These are phyloP conservation scores for Boletellus deceptivus DNA, from an alignment of 1,284 basidiomycete genomes.

Conservation along the genomic window DNA sequence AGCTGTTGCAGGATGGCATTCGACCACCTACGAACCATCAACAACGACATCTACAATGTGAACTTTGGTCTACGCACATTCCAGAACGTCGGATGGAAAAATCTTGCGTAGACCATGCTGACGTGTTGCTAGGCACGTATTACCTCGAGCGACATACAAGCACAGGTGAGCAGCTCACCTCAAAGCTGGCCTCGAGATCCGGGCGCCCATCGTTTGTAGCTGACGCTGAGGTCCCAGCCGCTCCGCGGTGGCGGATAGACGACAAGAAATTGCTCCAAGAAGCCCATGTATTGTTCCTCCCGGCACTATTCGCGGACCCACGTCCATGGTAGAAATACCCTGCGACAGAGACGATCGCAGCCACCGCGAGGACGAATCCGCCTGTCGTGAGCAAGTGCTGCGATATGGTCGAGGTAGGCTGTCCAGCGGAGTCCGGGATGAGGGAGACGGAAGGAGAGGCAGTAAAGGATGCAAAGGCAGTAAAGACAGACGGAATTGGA, in stretches of 20 bases:
- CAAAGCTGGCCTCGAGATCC: constrained; percentile 13
- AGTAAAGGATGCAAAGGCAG: constrained; percentile 5
- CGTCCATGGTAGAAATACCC: constrained; percentile 17
- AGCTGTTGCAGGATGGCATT: constrained; percentile 17
- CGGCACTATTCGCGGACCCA: not conserved
- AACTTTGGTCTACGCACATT: constrained; percentile 11
- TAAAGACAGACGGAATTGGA: constrained; percentile 17
- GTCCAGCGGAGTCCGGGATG: not conserved
- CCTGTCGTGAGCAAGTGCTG: constrained; percentile 13
- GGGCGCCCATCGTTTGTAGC: not conserved
- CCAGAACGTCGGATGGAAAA: constrained; percentile 27
- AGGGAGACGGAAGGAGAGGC: constrained; percentile 3
- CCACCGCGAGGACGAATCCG: constrained; percentile 20
- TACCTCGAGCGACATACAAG: not conserved
- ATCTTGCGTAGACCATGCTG: constrained; percentile 26
- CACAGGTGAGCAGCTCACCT: constrained; percentile 5
- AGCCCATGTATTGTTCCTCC: constrained; percentile 7
- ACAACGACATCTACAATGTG: not conserved
- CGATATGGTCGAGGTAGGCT: constrained; percentile 4
- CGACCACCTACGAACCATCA: constrained; percentile 10
- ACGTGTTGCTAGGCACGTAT: constrained; percentile 13
- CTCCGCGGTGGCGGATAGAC: constrained; percentile 2
- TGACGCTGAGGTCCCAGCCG: not conserved
- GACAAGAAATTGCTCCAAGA: constrained; percentile 13
- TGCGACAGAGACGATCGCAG: constrained; percentile 15